Conservation (phyloP, 2,329 filamentous ascomycete species). For the Pseudocercospora cruenta region DNA sequence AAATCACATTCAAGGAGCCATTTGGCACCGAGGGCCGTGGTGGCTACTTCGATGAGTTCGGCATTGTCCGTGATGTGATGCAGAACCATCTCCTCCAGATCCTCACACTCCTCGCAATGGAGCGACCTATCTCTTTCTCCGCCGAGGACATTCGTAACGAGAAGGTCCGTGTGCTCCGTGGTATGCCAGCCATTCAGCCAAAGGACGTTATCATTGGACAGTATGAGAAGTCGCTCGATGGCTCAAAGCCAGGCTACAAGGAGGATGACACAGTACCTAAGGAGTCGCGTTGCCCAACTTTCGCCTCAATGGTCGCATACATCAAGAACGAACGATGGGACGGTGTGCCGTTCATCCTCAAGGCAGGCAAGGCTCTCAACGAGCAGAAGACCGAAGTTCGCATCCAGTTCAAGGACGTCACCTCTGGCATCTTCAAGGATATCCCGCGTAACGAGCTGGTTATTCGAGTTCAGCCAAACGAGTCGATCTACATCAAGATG, state of each 20-base stretch:
- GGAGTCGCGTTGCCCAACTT: conserved; percentile 95
- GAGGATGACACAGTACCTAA: conserved; percentile 98
- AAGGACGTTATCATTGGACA: conserved; percentile 99
- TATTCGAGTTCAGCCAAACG: conserved; percentile 98
- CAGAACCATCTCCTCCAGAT: conserved; percentile 99
- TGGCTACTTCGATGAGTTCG: conserved; percentile 99
- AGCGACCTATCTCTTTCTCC: conserved; percentile 96
- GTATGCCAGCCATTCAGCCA: conserved; percentile 91
- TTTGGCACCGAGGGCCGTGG: conserved; percentile 98
- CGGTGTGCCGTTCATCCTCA: conserved; percentile 98
- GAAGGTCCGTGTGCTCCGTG: conserved; percentile 93
- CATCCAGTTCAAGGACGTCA: conserved; percentile 99
- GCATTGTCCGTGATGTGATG: conserved; percentile 99
- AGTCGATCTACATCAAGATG: conserved; percentile 99
- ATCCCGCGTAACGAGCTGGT: conserved; percentile 99
- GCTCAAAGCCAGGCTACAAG: conserved; percentile 95
- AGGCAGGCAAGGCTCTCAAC: conserved; percentile 96
- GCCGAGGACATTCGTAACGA: conserved; percentile 98
- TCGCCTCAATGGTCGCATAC: conserved; percentile 94
- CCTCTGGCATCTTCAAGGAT: conserved; percentile 99
- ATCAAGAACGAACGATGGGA: conserved; percentile 99
- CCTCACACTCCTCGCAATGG: conserved; percentile 94
- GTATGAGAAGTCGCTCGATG: conserved; percentile 94
- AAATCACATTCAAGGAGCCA: conserved; percentile 99
- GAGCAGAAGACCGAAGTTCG: conserved; percentile 99